Conservation (phyloP, 306 rosid species). For the Potentilla sterilis region DNA sequence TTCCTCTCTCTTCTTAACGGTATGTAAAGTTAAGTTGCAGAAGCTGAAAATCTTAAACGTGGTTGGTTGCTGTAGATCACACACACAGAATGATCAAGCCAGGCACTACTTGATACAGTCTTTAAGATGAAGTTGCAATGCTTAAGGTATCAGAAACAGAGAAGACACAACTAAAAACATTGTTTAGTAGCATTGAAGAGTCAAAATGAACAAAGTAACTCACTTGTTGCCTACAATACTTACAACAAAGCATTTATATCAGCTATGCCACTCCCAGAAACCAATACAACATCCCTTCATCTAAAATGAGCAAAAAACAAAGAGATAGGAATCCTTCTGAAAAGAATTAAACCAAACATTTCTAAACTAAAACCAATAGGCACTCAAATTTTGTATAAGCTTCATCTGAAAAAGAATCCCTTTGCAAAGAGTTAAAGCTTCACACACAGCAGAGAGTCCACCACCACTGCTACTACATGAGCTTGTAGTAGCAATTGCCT, state of each 20-base stretch:
- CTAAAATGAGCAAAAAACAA: not conserved
- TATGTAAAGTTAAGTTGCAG: not conserved
- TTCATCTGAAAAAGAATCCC: not conserved
- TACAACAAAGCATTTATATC: not conserved
- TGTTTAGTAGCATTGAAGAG: not conserved
- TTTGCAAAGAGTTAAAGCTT: not conserved
- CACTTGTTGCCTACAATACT: not conserved
- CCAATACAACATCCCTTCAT: not conserved
- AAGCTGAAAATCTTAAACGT: not conserved
- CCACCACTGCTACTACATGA: slow-evolving; percentile 1
- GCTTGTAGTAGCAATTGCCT: slow-evolving; percentile 20
- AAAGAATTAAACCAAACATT: not conserved
- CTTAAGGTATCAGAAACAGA: not conserved
- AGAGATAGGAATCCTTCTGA: not conserved
- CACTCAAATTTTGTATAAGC: not conserved
- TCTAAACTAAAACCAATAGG: not conserved
- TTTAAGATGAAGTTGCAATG: not conserved
- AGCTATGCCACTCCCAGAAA: not conserved
- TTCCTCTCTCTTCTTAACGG: too few relatives aligned
- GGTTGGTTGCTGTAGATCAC: not conserved
- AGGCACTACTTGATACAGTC: not conserved
- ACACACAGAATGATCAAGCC: not conserved
- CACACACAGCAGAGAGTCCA: not conserved
- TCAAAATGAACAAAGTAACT: not conserved
- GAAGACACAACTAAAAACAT: not conserved